These are phyloP conservation scores for Oidium heveae DNA, from an alignment of 2,329 filamentous ascomycete species.

Conservation along the genomic window DNA sequence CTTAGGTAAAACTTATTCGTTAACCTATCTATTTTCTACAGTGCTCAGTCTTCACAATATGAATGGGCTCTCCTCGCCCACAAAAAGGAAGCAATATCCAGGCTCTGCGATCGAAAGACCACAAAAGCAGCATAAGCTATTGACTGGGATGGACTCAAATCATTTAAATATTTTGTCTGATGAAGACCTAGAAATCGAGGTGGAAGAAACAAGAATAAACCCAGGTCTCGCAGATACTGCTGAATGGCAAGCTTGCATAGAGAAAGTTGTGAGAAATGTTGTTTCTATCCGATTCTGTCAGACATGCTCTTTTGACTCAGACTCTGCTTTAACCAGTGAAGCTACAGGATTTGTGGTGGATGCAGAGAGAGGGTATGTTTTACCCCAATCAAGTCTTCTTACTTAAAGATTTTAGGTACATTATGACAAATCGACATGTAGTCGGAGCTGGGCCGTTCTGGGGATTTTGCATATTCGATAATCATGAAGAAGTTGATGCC, in stretches of 20 bases:
- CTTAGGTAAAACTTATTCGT: not conserved
- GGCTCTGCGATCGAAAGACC: slow-evolving; percentile 10
- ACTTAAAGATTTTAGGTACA: slow-evolving; percentile 26
- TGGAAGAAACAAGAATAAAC: slow-evolving; percentile 15
- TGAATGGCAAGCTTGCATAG: slow-evolving; percentile 91
- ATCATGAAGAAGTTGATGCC: slow-evolving; percentile 90
- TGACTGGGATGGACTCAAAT: slow-evolving; percentile 14
- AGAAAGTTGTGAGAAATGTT: slow-evolving; percentile 79
- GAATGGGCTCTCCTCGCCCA: slow-evolving; percentile 11
- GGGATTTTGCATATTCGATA: slow-evolving; percentile 96
- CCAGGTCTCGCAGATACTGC: slow-evolving; percentile 29
- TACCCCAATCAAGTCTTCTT: not conserved
- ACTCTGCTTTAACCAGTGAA: slow-evolving; percentile 76
- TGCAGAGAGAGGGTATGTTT: slow-evolving; percentile 46
- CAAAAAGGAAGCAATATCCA: slow-evolving; percentile 14
- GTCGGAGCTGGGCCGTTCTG: slow-evolving; percentile 91
- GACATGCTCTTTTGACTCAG: slow-evolving; percentile 95
- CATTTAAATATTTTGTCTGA: slow-evolving; percentile 14
- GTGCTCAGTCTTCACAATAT: slow-evolving; percentile 4
- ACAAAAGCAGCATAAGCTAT: slow-evolving; percentile 12
- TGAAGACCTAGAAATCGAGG: slow-evolving; percentile 11
- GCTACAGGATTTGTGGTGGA: slow-evolving; percentile 96
- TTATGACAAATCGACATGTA: slow-evolving; percentile 75
- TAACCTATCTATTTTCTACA: not conserved
- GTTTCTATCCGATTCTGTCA: slow-evolving; percentile 99